These are phyloP conservation scores for Tuber magnatum DNA, from an alignment of 495 filamentous ascomycete species.

Conservation along the genomic window DNA sequence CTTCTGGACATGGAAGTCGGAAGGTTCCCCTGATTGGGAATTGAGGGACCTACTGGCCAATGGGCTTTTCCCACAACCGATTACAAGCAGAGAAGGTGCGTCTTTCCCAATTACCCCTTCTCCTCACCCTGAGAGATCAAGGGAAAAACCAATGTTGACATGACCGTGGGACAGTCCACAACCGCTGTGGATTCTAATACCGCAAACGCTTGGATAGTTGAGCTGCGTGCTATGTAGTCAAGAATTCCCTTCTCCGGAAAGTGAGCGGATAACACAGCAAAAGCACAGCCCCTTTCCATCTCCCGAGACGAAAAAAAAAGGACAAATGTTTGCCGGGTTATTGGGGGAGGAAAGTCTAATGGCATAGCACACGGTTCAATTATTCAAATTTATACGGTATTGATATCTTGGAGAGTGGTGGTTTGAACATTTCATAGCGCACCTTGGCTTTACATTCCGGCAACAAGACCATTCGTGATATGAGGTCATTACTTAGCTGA, in stretches of 20 bases:
- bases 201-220: not conserved
- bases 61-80: constrained; percentile 59
- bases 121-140: not conserved
- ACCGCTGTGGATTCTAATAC: constrained; percentile 24
- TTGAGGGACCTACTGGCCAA: constrained; percentile 57
- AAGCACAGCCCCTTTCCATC: not conserved
- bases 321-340: not conserved
- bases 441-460: not conserved
- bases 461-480: not conserved
- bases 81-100: constrained; percentile 24
- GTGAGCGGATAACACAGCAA: not conserved
- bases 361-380: not conserved
- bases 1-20: constrained; percentile 83
- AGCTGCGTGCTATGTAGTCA: not conserved
- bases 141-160: not conserved
- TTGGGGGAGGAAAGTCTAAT: not conserved
- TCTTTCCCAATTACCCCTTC: not conserved
- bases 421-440: not conserved
- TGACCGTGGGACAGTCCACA: constrained; percentile 6
- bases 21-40: constrained; percentile 81
- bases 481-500: not conserved
- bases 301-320: not conserved
- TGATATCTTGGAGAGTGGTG: not conserved
- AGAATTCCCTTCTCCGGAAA: not conserved
- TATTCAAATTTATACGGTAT: not conserved